Percentiles rank a stretch among this genome's conserved stretches.
These are phyloP conservation scores for Linnemannia hyalina DNA, from an alignment of 192 early-diverging fungal genomes.

Conservation along the genomic window DNA sequence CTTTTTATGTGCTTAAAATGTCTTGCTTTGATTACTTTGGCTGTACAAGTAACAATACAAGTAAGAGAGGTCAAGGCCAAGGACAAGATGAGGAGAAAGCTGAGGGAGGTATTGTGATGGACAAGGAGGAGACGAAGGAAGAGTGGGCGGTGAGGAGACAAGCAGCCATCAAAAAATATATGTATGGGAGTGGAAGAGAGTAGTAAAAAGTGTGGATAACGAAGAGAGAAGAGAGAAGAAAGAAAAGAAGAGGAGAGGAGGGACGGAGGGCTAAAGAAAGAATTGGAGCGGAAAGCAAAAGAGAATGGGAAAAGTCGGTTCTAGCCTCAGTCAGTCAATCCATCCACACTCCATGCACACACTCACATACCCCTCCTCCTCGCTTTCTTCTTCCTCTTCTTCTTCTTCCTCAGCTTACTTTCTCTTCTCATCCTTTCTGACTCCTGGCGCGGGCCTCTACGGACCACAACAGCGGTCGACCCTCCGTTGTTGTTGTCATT, in stretches of 20 bases:
- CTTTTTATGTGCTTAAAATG: neutral
- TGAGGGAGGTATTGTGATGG: neutral
- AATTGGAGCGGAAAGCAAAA: neutral
- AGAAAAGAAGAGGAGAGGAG: too few relatives aligned
- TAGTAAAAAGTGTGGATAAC: too few relatives aligned
- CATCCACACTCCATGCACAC: neutral
- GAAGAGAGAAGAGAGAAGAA: too few relatives aligned
- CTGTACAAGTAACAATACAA: too few relatives aligned
- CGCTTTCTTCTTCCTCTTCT: neutral
- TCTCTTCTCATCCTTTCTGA: neutral
- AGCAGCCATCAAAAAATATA: neutral
- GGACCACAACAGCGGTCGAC: neutral
- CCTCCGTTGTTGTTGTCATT: neutral
- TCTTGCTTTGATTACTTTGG: neutral
- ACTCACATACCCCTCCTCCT: neutral
- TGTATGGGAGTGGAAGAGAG: too few relatives aligned
- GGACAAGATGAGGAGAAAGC: neutral
- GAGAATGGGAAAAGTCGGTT: neutral
- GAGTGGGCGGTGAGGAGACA: neutral
- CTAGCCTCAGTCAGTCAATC: neutral
- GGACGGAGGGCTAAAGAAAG: neutral
- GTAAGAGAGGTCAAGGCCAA: neutral
- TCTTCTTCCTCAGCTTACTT: neutral
- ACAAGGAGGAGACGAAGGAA: neutral
- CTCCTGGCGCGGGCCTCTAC: neutral